A percentile compares a stretch with the other conserved stretches of the same genome.
Evolutionary conservation across 2,329 filamentous ascomycete genomes (phyloP).

Genomic region (Cercospora sesami): DNA sequence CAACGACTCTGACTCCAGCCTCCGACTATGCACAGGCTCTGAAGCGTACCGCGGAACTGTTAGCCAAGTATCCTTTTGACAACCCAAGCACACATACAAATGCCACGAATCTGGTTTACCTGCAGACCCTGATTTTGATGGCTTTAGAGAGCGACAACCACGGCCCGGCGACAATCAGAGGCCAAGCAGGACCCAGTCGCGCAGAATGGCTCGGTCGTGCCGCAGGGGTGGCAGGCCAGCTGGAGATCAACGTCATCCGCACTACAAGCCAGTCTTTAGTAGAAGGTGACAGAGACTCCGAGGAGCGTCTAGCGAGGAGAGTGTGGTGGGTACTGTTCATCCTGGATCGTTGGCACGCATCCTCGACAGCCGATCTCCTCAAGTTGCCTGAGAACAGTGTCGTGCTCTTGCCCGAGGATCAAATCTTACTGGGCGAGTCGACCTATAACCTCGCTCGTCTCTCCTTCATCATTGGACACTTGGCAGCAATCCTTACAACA

Average conservation of each 20-base stretch:
- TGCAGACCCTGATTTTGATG: conserved; percentile 67
- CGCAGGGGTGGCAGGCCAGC: conserved; percentile 64
- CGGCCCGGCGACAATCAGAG: conserved; percentile 49
- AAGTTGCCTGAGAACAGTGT: conserved; percentile 64
- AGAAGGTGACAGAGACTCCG: conserved; percentile 58
- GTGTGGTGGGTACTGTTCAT: conserved; percentile 73
- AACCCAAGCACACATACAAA: conserved; percentile 44
- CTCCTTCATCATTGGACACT: conserved; percentile 59
- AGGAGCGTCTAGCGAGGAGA: conserved; percentile 62
- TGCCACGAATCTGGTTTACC: conserved; percentile 55
- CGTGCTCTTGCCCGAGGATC: conserved; percentile 61
- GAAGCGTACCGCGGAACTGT: conserved; percentile 47
- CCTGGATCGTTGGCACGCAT: conserved; percentile 71
- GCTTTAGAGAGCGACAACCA: conserved; percentile 65
- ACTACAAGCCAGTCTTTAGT: conserved; percentile 44
- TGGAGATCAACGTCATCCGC: conserved; percentile 59
- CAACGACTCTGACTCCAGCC: conserved; percentile 40
- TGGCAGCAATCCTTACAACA: conserved; percentile 51
- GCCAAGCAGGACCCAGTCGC: conserved; percentile 51
- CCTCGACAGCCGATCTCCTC: conserved; percentile 63
- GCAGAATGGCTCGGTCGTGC: conserved; percentile 63
- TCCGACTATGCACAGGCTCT: conserved; percentile 40
- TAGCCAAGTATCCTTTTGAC: conserved; percentile 49
- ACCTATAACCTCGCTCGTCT: conserved; percentile 66
- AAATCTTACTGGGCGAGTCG: conserved; percentile 60